Conservation (phyloP, 2,329 filamentous ascomycete species). For the Pestalotiopsis fici region DNA sequence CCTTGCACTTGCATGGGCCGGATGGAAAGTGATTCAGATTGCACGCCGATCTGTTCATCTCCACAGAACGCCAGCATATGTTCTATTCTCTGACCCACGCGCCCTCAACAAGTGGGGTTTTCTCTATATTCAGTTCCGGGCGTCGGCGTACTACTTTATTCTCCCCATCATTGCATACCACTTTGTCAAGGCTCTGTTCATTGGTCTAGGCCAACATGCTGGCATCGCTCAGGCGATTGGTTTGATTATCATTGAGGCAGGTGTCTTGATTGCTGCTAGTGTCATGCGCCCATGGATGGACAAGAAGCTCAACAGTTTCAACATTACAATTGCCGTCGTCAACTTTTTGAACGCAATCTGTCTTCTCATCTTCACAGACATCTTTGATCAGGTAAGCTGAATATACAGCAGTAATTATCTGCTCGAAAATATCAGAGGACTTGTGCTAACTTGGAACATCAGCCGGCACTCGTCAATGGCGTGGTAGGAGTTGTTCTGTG, state of each 20-base stretch:
- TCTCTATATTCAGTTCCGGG: conserved; percentile 95
- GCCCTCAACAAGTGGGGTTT: conserved; percentile 98
- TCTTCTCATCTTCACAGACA: conserved; percentile 81
- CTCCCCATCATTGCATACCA: conserved; percentile 77
- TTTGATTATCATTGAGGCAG: conserved; percentile 80
- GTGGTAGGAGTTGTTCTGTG: conserved; percentile 90
- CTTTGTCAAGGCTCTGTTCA: conserved; percentile 86
- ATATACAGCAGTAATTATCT: too few species aligned
- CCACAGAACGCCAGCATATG: conserved; percentile 96
- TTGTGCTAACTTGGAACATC: conserved; percentile 55
- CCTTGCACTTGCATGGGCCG: conserved; percentile 79
- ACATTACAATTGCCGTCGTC: conserved; percentile 85
- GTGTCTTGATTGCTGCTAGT: conserved; percentile 73
- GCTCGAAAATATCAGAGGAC: not conserved
- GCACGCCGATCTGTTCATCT: conserved; percentile 85
- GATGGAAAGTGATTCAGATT: conserved; percentile 85
- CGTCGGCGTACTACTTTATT: conserved; percentile 94
- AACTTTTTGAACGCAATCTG: conserved; percentile 93
- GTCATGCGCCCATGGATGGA: conserved; percentile 96
- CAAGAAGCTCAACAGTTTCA: conserved; percentile 96
- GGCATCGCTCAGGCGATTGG: conserved; percentile 78
- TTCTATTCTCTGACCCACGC: conserved; percentile 93
- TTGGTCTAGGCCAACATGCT: conserved; percentile 74
- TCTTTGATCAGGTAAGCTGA: conserved; percentile 54
- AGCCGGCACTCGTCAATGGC: conserved; percentile 80